Evolutionary conservation across 2,329 filamentous ascomycete genomes (phyloP).

Genomic region (Furcasterigmium sp.): DNA sequence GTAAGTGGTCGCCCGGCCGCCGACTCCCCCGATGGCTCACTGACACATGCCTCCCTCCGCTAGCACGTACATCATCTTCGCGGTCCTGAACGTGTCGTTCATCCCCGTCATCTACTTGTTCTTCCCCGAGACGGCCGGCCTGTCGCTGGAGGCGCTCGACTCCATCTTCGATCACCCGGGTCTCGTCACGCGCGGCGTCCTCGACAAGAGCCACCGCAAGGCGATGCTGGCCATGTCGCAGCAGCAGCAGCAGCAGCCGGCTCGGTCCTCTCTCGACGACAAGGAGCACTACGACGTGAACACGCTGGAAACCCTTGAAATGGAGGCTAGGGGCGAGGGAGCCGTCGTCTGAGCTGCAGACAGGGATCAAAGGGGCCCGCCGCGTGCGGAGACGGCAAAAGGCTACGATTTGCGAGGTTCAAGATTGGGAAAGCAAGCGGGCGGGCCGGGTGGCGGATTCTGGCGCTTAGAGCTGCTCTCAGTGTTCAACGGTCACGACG

Average conservation of each 20-base stretch:
- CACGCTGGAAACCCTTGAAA: no score
- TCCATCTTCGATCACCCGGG: background rate
- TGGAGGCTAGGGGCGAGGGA: no score
- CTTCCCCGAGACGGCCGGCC: constrained; percentile 22
- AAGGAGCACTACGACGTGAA: background rate
- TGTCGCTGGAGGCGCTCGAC: background rate
- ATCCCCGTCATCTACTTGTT: constrained; percentile 24
- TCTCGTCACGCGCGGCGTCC: background rate
- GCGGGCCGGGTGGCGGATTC: no score
- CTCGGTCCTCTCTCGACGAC: background rate
- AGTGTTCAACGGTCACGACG: no score
- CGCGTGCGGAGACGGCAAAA: no score
- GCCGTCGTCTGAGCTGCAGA: no score
- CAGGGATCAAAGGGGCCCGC: no score
- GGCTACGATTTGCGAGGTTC: no score
- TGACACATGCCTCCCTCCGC: background rate
- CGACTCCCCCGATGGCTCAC: background rate
- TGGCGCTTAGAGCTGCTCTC: no score
- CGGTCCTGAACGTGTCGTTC: constrained; percentile 19
- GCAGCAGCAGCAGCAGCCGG: background rate
- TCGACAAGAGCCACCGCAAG: background rate
- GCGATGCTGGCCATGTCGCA: background rate
- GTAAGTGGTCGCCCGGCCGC: background rate
- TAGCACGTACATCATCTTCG: constrained; percentile 21
- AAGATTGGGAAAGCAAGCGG: no score